phyloP scores from a whole-genome alignment of 1,284 basidiomycete genomes.

The Ustilago cynodontis region DNA sequence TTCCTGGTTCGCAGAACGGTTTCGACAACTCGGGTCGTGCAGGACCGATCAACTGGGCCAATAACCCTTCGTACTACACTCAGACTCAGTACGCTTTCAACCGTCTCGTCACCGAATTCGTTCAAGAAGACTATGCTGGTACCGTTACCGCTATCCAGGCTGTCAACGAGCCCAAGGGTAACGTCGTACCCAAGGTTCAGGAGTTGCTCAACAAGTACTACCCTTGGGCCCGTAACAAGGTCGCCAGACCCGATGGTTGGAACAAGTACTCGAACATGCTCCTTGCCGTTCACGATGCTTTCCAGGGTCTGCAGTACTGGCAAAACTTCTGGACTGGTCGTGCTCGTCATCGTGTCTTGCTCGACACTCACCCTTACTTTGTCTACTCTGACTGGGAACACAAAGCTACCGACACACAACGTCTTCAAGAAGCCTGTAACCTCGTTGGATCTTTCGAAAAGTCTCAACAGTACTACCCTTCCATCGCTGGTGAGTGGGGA shows the following conservation, averaged over 20 bases:
- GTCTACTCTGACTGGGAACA: conserved; percentile 58
- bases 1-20: conserved; percentile 72
- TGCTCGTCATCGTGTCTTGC: conserved; percentile 52
- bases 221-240: conserved; percentile 59
- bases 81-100: conserved; percentile 81
- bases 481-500: conserved; percentile 56
- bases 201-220: conserved; percentile 51
- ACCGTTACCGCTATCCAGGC: conserved; percentile 62
- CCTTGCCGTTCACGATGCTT: conserved; percentile 82
- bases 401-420: conserved; percentile 43
- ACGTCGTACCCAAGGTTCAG: conserved; percentile 35
- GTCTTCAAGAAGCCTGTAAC: conserved; percentile 54
- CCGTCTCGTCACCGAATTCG: conserved; percentile 69
- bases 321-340: conserved; percentile 71
- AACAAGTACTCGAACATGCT: conserved; percentile 53
- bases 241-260: conserved; percentile 49
- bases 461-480: conserved; percentile 57
- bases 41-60: conserved; percentile 80
- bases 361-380: conserved; percentile 65
- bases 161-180: conserved; percentile 66
- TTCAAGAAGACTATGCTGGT: conserved; percentile 49
- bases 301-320: conserved; percentile 80
- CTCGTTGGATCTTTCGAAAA: conserved; percentile 31
- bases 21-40: conserved; percentile 77
- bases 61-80: conserved; percentile 77